These are phyloP conservation scores for Umbellularia californica DNA, from an alignment of 164 flowering plant species.

Conservation along the genomic window DNA sequence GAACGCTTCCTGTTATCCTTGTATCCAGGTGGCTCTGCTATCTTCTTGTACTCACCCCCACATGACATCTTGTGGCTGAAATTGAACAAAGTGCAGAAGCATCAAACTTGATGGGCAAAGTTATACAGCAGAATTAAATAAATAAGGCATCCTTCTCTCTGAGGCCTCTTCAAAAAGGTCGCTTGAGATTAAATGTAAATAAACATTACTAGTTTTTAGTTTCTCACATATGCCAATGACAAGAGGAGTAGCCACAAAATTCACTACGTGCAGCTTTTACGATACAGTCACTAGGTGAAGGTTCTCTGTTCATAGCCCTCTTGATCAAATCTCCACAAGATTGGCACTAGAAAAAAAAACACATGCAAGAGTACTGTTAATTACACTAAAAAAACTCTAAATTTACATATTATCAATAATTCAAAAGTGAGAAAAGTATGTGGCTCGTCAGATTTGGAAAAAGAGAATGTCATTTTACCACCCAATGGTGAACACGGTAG, in stretches of 20 bases:
- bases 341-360: constrained; percentile 11
- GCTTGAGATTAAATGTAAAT: neutral
- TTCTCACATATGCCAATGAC: constrained; percentile 18
- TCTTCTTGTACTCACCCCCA: constrained; percentile 14
- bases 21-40: constrained; percentile 13
- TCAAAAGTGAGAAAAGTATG: neutral
- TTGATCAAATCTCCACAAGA: constrained; percentile 18
- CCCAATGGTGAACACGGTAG: constrained; percentile 16
- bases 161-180: neutral
- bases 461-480: constrained; percentile 6
- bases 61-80: constrained; percentile 15
- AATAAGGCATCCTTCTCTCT: neutral
- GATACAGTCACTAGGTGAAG: constrained; percentile 17
- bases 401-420: neutral
- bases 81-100: neutral
- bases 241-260: constrained; percentile 8
- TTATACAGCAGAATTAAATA: neutral
- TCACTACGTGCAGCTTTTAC: neutral
- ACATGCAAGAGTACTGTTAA: neutral
- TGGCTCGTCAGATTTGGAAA: neutral
- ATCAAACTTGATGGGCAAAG: neutral
- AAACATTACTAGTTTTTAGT: neutral
- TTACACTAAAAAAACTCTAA: neutral
- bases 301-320: constrained; percentile 18
- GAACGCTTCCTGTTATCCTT: constrained; percentile 1